Conservation (phyloP, 257 asterid species). For the Lantana camara region DNA sequence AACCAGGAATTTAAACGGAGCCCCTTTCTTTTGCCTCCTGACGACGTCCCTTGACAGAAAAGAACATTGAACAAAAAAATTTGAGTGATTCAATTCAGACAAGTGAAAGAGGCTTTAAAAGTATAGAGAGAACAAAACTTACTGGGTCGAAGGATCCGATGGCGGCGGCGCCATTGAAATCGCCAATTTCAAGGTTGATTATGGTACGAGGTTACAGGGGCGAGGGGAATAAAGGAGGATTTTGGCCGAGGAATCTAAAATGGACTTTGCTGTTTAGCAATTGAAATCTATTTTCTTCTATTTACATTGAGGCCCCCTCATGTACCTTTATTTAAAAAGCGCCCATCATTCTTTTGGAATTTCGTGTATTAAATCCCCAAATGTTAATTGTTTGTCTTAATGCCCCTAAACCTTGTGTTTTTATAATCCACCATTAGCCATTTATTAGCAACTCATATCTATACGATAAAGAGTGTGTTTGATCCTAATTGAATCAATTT, state of each 20-base stretch:
- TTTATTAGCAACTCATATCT: no score
- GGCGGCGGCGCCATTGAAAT: conserved; percentile 55
- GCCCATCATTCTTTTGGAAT: background rate
- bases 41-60: conserved; percentile 42
- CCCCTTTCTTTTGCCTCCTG: conserved; percentile 60
- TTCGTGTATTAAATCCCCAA: background rate
- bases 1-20: conserved; percentile 58
- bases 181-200: background rate
- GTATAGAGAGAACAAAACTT: conserved; percentile 18
- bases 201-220: conserved; percentile 11
- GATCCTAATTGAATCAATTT: no score
- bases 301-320: background rate
- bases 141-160: conserved; percentile 51
- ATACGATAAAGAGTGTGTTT: no score
- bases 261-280: background rate
- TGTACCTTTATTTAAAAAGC: background rate
- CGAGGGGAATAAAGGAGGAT: background rate
- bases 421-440: background rate
- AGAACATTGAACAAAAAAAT: background rate
- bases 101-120: background rate
- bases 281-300: background rate
- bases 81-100: conserved; percentile 20
- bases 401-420: background rate
- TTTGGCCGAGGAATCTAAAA: background rate
- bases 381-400: background rate